phyloP scores from a whole-genome alignment of 805 yeast genomes.

The Kazachstania taianensis region DNA sequence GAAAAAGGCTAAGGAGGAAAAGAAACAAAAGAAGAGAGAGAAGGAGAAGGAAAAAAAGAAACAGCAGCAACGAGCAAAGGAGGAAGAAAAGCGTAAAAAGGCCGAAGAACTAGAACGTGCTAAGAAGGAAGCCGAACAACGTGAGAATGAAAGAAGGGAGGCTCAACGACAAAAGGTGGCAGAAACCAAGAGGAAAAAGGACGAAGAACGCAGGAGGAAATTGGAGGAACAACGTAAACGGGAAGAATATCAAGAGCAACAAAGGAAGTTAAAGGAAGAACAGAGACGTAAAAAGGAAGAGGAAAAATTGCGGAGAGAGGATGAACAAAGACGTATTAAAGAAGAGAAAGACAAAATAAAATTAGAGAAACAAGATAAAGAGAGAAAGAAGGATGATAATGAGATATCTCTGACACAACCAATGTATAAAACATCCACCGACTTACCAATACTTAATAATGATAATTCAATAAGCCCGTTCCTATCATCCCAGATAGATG shows the following conservation, averaged over 20 bases:
- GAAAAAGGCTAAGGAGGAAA: conserved; percentile 55
- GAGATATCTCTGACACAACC: conserved; percentile 16
- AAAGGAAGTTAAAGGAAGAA: conserved; percentile 32
- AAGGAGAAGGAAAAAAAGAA: conserved; percentile 63
- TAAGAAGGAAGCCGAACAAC: conserved; percentile 31
- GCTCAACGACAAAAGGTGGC: conserved; percentile 32
- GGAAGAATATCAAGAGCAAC: conserved; percentile 33
- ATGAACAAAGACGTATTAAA: conserved; percentile 18
- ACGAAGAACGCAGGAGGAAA: conserved; percentile 33
- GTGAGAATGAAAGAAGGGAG: conserved; percentile 34
- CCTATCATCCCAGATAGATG: too few species aligned
- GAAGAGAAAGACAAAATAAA: conserved; percentile 24
- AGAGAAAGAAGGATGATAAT: conserved; percentile 22
- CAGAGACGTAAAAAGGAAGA: conserved; percentile 31
- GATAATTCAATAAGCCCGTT: too few species aligned
- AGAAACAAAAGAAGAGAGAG: conserved; percentile 54
- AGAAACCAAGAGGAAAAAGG: conserved; percentile 30
- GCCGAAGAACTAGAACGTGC: conserved; percentile 49
- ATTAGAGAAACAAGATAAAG: conserved; percentile 18
- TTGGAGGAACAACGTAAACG: conserved; percentile 34
- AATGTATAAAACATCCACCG: too few species aligned
- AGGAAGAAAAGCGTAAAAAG: conserved; percentile 46
- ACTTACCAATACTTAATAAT: too few species aligned
- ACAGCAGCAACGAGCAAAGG: conserved; percentile 49
- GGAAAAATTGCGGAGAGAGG: conserved; percentile 28